Base-by-base conservation (phyloP, 352 stramenopile genomes). In the Pythium myriotylum region DNA sequence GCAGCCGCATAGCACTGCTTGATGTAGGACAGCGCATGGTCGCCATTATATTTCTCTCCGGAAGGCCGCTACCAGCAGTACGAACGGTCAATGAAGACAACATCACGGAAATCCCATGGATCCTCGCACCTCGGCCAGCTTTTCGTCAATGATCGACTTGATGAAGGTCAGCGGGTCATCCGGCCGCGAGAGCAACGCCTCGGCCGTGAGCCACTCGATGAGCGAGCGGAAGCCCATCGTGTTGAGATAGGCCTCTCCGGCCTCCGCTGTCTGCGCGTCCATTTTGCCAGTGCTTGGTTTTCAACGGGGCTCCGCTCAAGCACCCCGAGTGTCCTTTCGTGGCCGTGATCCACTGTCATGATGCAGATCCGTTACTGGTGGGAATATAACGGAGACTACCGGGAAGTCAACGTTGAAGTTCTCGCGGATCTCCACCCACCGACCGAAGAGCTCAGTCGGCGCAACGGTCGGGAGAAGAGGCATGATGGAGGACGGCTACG, bases 141-240 rank as follows among this genome's bases (percentile, higher is more conserved):
- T 96, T 48, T 95, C 81, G 41, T 94, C 81, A 16, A 94, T 60
- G 39, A 96, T 73, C 13, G 81, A 72, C 22, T 81, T 77, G 22
- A 96, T 77, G 55, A 96, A 96, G 10, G 65, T 72, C n/a, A 97
- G 61, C 17, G 90, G 90, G 59, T 97, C 90, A 19, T 96, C 84
- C 0, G 90, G 88, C 42, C 88, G 76, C 17, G 84, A 87, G 27
- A 96, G 56, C 50, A 97, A 74, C 26, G 85, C 76, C 52, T 97
- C 90, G 1, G 90, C 90, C 24, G 89, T 97, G 67, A 97, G 68
- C 85, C 87, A 97, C 70, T 97, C 90, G 60, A 96, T 92, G 42
- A 97, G 76, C 45, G 87, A 93, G 48, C 89, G 90, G 61, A 96
- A 97, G 54, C 90, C 88, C 59, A 95, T 89, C 16, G 73, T 75